Conservation (phyloP, 106 monocot genomes). For the Alisma plantagoaquatica region DNA sequence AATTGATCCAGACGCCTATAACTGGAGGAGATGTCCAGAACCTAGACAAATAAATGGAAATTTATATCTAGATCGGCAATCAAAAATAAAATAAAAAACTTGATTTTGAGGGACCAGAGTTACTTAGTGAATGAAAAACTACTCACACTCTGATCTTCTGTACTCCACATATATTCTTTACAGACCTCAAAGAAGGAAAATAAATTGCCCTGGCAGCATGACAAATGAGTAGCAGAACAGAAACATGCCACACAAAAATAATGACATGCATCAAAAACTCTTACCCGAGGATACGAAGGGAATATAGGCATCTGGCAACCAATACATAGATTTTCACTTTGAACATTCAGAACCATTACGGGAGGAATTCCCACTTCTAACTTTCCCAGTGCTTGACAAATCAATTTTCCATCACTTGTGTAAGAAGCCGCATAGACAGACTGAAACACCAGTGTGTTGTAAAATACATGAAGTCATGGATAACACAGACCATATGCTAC, state of each 20-base stretch:
- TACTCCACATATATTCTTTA: constrained; percentile 59
- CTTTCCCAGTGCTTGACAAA: constrained; percentile 70
- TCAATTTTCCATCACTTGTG: constrained; percentile 43
- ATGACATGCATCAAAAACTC: constrained; percentile 2
- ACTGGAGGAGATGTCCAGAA: too few species aligned
- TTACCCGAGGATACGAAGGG: constrained; percentile 63
- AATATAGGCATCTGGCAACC: constrained; percentile 84
- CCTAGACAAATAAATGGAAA: too few species aligned
- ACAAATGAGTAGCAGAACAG: constrained; percentile 1
- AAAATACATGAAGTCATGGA: too few species aligned
- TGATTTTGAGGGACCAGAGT: too few species aligned
- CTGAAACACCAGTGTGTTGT: too few species aligned
- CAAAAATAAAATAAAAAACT: too few species aligned
- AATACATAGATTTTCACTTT: constrained; percentile 78
- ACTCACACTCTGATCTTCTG: constrained; percentile 70
- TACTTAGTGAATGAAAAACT: too few species aligned
- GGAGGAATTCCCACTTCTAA: constrained; percentile 77
- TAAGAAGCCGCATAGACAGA: constrained; percentile 47
- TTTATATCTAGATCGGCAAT: too few species aligned
- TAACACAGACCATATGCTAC: too few species aligned
- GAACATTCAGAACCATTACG: constrained; percentile 41
- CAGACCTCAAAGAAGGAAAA: constrained; percentile 94
- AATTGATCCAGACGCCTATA: too few species aligned
- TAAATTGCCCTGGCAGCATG: constrained; percentile 48
- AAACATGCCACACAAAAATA: background rate